These are phyloP conservation scores for Aegilops speltoides DNA, from an alignment of 176 grass and related monocot genomes.

Conservation along the genomic window DNA sequence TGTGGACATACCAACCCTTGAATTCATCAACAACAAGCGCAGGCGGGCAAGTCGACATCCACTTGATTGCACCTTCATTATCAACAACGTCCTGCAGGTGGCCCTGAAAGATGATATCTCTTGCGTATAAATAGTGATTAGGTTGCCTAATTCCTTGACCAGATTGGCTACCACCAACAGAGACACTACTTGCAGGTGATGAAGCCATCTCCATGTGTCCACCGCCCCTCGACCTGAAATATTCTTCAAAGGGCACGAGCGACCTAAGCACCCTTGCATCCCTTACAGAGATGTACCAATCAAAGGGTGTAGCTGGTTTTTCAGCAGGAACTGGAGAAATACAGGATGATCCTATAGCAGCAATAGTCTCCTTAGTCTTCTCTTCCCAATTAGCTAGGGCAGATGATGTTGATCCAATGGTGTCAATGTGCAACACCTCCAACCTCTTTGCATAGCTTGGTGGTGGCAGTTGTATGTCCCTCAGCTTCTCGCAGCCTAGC, in stretches of 20 bases:
- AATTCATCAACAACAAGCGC: no score
- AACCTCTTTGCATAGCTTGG: neutral
- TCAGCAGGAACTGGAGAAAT: rapidly evolving
- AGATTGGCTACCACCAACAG: neutral
- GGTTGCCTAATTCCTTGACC: neutral
- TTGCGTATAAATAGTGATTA: neutral
- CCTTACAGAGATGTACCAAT: neutral
- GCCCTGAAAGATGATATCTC: neutral
- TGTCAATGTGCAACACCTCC: neutral
- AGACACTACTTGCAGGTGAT: neutral
- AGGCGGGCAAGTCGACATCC: neutral
- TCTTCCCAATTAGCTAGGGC: neutral
- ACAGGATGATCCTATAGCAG: neutral
- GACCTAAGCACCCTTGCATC: constrained; percentile 1
- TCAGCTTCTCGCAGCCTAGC: constrained; percentile 3
- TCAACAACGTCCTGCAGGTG: neutral
- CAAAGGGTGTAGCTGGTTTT: neutral
- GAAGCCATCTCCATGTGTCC: neutral
- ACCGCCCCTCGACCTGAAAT: neutral
- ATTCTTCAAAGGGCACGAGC: neutral
- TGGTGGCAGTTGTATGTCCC: no score
- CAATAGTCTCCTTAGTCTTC: neutral
- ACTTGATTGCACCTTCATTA: neutral
- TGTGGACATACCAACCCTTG: neutral
- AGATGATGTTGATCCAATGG: neutral